Evolutionary conservation across 2,329 filamentous ascomycete species (phyloP).

Genomic region (Neofusicoccum sp.): DNA sequence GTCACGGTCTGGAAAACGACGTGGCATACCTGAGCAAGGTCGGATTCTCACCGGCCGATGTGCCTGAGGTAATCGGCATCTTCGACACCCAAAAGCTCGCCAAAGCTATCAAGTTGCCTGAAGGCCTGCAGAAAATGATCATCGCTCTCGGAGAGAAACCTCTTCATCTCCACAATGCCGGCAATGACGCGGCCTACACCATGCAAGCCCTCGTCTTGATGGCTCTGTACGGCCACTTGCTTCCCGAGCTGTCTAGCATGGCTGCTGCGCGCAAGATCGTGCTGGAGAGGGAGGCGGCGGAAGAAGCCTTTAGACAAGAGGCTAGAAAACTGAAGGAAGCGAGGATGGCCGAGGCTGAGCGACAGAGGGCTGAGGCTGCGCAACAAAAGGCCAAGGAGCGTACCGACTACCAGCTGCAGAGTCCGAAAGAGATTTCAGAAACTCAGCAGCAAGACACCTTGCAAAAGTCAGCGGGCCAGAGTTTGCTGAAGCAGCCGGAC

Average conservation of each 20-base stretch:
- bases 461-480: no score
- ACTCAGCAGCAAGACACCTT: no score
- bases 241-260: neutral
- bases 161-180: conserved; percentile 75
- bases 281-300: neutral
- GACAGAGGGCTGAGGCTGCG: no score
- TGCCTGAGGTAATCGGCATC: conserved; percentile 54
- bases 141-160: conserved; percentile 60
- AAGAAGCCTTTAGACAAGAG: no score
- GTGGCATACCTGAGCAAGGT: conserved; percentile 64
- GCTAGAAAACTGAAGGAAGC: no score
- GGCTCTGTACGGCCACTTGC: conserved; percentile 2
- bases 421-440: no score
- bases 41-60: conserved; percentile 55
- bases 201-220: conserved; percentile 64
- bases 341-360: no score
- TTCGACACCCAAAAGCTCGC: conserved; percentile 1
- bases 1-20: conserved; percentile 69
- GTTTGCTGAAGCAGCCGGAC: no score
- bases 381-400: no score
- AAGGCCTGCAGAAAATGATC: conserved; percentile 62
- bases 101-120: conserved; percentile 28
- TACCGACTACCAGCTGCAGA: no score
- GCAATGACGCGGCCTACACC: conserved; percentile 82
- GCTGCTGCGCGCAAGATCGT: neutral